Percentiles rank a stretch among this genome's conserved stretches.
Evolutionary conservation across 345 rosid species (phyloP).

Genomic region (Microcos paniculata): DNA sequence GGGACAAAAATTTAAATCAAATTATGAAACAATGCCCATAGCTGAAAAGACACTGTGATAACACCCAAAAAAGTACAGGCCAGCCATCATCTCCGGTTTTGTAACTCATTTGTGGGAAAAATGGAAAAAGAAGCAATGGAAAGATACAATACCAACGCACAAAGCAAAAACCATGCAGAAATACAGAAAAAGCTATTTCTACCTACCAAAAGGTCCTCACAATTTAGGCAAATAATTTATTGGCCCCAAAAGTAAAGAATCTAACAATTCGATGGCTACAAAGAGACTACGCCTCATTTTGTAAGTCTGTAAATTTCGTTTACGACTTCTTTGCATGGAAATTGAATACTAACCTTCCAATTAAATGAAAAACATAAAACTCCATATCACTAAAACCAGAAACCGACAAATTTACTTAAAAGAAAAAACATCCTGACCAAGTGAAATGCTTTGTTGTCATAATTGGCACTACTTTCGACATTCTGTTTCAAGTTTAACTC

Average conservation of each 20-base stretch:
- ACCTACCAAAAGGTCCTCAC: not conserved
- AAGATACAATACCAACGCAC: not conserved
- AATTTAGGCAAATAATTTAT: not conserved
- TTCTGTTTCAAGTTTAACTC: not conserved
- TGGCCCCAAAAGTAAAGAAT: not conserved
- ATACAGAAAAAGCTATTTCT: not conserved
- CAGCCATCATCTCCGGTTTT: not conserved
- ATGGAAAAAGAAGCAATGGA: not conserved
- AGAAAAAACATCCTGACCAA: not conserved
- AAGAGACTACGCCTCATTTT: not conserved
- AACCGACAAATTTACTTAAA: not conserved
- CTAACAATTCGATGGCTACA: not conserved
- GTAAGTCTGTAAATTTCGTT: not conserved
- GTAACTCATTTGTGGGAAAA: not conserved
- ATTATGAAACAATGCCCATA: not conserved
- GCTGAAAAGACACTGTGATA: not conserved
- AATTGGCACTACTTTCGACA: not conserved
- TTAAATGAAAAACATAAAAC: not conserved
- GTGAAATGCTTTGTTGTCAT: not conserved
- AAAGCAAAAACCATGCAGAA: not conserved
- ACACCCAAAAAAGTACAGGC: not conserved
- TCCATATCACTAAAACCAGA: not conserved
- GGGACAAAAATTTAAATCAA: not conserved
- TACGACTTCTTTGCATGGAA: not conserved
- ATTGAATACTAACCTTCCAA: not conserved